These are phyloP conservation scores for Globomyces sp. DNA, from an alignment of 371 early-diverging fungal species.

Conservation along the genomic window DNA sequence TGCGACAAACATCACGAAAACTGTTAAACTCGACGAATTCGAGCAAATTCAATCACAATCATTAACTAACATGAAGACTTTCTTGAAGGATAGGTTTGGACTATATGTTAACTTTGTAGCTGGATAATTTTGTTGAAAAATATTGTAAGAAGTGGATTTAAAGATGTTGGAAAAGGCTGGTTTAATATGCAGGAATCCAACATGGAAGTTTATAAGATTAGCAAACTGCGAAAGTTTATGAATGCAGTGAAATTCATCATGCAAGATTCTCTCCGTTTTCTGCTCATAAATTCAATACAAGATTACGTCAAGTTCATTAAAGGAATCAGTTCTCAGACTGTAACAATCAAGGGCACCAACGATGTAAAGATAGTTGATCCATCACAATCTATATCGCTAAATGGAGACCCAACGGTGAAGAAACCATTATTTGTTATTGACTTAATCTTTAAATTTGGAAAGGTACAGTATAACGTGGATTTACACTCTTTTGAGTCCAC, in stretches of 20 bases:
- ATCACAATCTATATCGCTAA: not conserved
- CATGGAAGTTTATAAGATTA: slow-evolving; percentile 54
- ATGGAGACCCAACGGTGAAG: slow-evolving; percentile 12
- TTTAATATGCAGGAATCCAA: slow-evolving; percentile 58
- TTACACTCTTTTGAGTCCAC: slow-evolving; percentile 33
- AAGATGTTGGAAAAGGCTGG: slow-evolving; percentile 61
- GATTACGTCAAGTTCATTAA: slow-evolving; percentile 44
- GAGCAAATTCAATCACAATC: slow-evolving; percentile 50
- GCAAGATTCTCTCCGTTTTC: slow-evolving; percentile 54
- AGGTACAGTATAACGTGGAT: slow-evolving; percentile 48
- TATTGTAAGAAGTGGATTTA: slow-evolving; percentile 48
- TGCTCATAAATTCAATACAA: slow-evolving; percentile 46
- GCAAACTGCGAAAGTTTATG: slow-evolving; percentile 55
- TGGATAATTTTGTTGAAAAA: slow-evolving; percentile 48
- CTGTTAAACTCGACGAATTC: slow-evolving; percentile 55
- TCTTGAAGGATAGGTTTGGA: slow-evolving; percentile 48
- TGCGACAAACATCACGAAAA: slow-evolving; percentile 44
- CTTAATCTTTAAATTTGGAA: slow-evolving; percentile 46
- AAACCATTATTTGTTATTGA: slow-evolving; percentile 52
- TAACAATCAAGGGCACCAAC: slow-evolving; percentile 43
- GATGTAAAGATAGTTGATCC: slow-evolving; percentile 42
- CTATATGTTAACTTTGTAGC: slow-evolving; percentile 23
- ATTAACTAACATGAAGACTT: slow-evolving; percentile 40
- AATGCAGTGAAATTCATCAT: slow-evolving; percentile 52
- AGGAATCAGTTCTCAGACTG: slow-evolving; percentile 38